A percentile compares a stretch with the other conserved stretches of the same genome.
Conservation (phyloP, 208 protist genomes). For the Leishmania arabica region DNA sequence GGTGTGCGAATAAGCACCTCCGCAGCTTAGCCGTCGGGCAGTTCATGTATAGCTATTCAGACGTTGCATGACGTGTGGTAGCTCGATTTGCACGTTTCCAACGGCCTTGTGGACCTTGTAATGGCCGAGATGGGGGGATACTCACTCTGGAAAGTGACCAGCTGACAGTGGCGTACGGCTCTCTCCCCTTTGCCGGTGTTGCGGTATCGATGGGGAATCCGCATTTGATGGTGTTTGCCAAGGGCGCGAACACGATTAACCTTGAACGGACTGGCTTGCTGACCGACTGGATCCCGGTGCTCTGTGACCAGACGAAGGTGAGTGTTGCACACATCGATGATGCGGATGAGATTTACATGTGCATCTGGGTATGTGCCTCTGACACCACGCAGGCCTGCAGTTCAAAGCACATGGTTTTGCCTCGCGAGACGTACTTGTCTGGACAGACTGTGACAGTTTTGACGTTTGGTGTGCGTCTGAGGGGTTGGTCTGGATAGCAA, state of each 20-base stretch:
- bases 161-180: not conserved
- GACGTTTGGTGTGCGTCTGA: not conserved
- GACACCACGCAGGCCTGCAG: constrained; percentile 13
- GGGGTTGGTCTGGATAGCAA: constrained; percentile 2
- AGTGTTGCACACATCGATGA: constrained; percentile 1
- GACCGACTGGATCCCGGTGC: not conserved
- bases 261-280: not conserved
- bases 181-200: not conserved
- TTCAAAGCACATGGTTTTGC: not conserved
- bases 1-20: constrained; percentile 10
- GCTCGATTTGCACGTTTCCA: not conserved
- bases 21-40: not conserved
- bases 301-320: constrained; percentile 12
- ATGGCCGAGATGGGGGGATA: constrained; percentile 1
- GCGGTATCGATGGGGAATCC: constrained; percentile 8
- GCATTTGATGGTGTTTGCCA: constrained; percentile 9
- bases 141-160: not conserved
- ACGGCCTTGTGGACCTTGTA: not conserved
- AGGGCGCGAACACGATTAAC: not conserved
- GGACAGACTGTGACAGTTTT: constrained; percentile 5
- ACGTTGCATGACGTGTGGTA: constrained; percentile 1
- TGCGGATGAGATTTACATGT: constrained; percentile 1
- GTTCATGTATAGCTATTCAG: constrained; percentile 4
- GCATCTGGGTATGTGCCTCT: constrained; percentile 6
- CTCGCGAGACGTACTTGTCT: not conserved